Conservation (phyloP, 306 rosid genomes). For the Phaseolus lunatus region DNA sequence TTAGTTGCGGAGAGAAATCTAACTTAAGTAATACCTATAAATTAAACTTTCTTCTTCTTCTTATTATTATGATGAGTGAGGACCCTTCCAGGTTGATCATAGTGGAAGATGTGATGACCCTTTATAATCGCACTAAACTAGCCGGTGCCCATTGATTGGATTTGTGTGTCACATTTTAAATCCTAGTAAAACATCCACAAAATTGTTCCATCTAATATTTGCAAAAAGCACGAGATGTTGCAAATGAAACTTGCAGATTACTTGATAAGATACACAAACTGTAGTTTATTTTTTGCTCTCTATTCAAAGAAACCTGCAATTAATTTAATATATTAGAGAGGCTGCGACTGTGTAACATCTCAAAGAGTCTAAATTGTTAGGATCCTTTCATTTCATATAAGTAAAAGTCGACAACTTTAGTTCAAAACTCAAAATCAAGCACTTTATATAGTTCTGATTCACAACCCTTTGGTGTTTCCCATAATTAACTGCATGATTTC, state of each 20-base stretch:
- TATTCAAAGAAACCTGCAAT: neutral
- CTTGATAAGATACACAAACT: neutral
- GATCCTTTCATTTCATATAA: slow-evolving; percentile 11
- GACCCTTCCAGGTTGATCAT: neutral
- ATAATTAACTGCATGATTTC: slow-evolving; percentile 28
- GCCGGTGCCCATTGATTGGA: neutral
- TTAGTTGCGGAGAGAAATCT: too few relatives aligned
- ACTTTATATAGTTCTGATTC: neutral
- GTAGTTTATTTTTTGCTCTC: neutral
- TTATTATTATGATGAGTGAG: too few relatives aligned
- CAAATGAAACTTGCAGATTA: neutral
- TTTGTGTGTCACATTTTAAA: neutral
- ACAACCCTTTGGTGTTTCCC: slow-evolving; percentile 22
- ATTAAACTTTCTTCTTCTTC: too few relatives aligned
- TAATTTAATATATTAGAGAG: neutral
- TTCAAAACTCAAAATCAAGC: slow-evolving; percentile 40
- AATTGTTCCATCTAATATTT: neutral
- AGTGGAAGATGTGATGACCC: neutral
- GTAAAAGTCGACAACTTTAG: neutral
- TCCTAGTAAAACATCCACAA: neutral
- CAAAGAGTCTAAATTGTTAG: neutral
- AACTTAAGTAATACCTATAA: too few relatives aligned
- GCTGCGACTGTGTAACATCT: neutral
- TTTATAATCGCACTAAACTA: neutral
- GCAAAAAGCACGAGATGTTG: neutral